phyloP scores from a whole-genome alignment of 192 early-diverging fungal genomes.

The Umbelopsis vinacea region DNA sequence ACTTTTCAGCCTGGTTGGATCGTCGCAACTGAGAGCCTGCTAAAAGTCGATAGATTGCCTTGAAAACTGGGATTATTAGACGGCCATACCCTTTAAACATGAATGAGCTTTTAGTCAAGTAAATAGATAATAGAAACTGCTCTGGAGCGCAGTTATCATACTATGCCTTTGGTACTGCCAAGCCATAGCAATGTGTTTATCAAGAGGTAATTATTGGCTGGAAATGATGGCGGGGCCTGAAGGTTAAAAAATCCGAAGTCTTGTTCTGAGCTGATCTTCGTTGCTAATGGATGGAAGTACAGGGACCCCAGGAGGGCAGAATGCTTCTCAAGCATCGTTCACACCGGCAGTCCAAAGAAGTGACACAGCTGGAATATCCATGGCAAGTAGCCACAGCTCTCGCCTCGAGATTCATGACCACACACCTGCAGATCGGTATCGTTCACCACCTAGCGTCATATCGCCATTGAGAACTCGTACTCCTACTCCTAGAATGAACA shows the following conservation, averaged over 20 bases:
- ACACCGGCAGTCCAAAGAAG: not conserved
- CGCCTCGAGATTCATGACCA: not conserved
- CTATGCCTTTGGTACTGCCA: not conserved
- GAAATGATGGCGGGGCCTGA: not conserved
- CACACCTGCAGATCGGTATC: not conserved
- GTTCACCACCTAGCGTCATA: not conserved
- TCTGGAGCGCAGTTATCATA: too few species aligned
- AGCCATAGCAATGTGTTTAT: not conserved
- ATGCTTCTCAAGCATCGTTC: not conserved
- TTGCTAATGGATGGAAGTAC: not conserved
- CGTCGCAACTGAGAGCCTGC: too few species aligned
- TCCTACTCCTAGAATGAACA: conserved; percentile 3
- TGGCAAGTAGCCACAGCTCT: not conserved
- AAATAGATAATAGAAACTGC: too few species aligned
- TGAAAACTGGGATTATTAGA: too few species aligned
- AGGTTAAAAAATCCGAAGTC: conserved; percentile 3
- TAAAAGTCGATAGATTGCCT: too few species aligned
- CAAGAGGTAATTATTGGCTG: not conserved
- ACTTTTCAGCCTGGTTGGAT: too few species aligned
- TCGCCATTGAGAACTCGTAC: conserved; percentile 7
- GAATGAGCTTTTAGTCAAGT: too few species aligned
- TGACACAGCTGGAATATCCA: not conserved
- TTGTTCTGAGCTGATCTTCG: not conserved
- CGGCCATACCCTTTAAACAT: too few species aligned
- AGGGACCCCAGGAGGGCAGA: not conserved